phyloP scores from a whole-genome alignment of 2,329 filamentous ascomycete genomes.

The Pseudogymnoascus sp. region DNA sequence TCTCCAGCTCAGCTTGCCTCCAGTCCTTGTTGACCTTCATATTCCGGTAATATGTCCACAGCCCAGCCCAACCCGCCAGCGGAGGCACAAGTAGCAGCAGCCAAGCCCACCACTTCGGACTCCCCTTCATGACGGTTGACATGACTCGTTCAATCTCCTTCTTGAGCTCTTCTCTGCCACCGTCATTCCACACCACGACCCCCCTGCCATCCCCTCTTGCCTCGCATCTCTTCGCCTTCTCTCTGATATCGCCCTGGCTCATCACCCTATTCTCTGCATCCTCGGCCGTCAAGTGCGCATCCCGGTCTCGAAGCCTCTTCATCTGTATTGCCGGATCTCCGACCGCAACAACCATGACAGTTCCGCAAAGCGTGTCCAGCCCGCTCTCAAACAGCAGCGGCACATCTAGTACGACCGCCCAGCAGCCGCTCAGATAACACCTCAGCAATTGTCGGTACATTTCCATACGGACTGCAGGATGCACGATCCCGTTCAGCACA shows the following conservation, averaged over 20 bases:
- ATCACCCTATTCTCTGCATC: slow-evolving; percentile 80
- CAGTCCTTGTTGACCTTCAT: slow-evolving; percentile 60
- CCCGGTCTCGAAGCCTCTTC: slow-evolving; percentile 62
- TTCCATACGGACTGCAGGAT: slow-evolving; percentile 76
- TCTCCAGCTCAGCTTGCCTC: slow-evolving; percentile 49
- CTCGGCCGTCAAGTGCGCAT: slow-evolving; percentile 69
- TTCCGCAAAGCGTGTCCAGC: slow-evolving; percentile 77
- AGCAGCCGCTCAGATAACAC: slow-evolving; percentile 65
- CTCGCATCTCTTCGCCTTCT: slow-evolving; percentile 71
- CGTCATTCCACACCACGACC: slow-evolving; percentile 87
- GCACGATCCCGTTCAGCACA: slow-evolving; percentile 81
- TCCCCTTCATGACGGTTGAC: slow-evolving; percentile 48
- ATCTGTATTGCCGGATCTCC: slow-evolving; percentile 75
- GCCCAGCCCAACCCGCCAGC: slow-evolving; percentile 56
- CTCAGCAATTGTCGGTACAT: slow-evolving; percentile 69
- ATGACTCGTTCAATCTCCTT: slow-evolving; percentile 59
- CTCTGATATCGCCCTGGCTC: slow-evolving; percentile 77
- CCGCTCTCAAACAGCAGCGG: slow-evolving; percentile 84
- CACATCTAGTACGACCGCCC: slow-evolving; percentile 89
- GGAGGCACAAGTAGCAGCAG: slow-evolving; percentile 62
- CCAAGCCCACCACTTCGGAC: slow-evolving; percentile 60
- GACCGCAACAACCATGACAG: slow-evolving; percentile 80
- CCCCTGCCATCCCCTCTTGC: slow-evolving; percentile 56
- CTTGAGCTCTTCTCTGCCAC: slow-evolving; percentile 59
- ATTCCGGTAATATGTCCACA: slow-evolving; percentile 68